These are phyloP conservation scores for Exophiala oligosperma DNA, from an alignment of 2,329 filamentous ascomycete genomes.

Conservation along the genomic window DNA sequence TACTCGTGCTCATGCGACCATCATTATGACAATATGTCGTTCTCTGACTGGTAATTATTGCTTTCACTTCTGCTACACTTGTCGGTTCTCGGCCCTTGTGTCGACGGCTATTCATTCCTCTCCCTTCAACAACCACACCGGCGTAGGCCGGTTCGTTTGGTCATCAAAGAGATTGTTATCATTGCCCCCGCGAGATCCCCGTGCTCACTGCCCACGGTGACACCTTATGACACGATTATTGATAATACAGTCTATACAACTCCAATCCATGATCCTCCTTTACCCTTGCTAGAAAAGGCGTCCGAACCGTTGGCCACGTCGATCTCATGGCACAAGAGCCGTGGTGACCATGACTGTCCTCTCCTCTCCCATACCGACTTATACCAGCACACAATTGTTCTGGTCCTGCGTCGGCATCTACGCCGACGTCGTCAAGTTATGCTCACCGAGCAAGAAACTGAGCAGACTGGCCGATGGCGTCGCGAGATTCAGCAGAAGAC, in stretches of 20 bases:
- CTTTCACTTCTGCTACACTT: neutral
- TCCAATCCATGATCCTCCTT: no score
- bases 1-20: neutral
- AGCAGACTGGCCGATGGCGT: constrained; percentile 21
- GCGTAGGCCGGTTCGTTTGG: neutral
- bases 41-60: neutral
- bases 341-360: constrained; percentile 66
- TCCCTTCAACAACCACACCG: neutral
- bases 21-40: neutral
- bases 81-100: neutral
- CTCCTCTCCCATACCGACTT: constrained; percentile 53
- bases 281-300: no score
- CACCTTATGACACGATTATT: no score
- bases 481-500: constrained; percentile 21
- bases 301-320: constrained; percentile 36
- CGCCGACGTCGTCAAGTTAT: constrained; percentile 22
- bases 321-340: constrained; percentile 48
- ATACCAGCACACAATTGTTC: constrained; percentile 11
- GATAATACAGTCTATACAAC: no score
- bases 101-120: neutral
- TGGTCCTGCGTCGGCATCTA: constrained; percentile 24
- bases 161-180: neutral
- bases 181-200: no score
- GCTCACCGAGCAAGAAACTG: constrained; percentile 22
- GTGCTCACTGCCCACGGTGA: no score